phyloP scores from a whole-genome alignment of 1,139 yeast genomes.

The Yamadazyma triangularis region DNA sequence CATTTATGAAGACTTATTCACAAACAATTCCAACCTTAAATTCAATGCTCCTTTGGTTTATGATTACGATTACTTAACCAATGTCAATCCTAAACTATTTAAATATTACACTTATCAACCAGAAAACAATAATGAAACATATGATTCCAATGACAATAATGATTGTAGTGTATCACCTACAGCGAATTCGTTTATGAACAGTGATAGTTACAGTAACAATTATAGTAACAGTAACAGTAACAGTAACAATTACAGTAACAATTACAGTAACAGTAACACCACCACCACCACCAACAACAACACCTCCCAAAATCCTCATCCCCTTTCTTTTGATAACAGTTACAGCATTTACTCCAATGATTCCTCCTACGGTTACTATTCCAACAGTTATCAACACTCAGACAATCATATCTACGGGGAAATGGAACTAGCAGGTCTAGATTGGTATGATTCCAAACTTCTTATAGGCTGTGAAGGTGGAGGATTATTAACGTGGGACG shows the following conservation, averaged over 20 bases:
- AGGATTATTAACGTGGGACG: constrained; percentile 41
- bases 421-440: constrained; percentile 42
- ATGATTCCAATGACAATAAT: not conserved
- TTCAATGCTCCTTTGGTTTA: constrained; percentile 43
- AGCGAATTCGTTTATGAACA: not conserved
- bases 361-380: constrained; percentile 3
- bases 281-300: too few species aligned
- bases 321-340: constrained; percentile 3
- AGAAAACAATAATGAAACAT: not conserved
- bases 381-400: constrained; percentile 22
- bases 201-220: too few species aligned
- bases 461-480: constrained; percentile 42
- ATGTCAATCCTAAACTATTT: constrained; percentile 36
- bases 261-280: too few species aligned
- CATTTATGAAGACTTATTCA: constrained; percentile 15
- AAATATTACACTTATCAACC: constrained; percentile 29
- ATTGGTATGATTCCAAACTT: constrained; percentile 33
- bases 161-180: constrained; percentile 2
- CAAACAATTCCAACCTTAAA: constrained; percentile 4
- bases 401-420: constrained; percentile 43
- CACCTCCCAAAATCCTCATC: too few species aligned
- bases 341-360: constrained; percentile 5
- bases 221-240: too few species aligned
- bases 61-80: constrained; percentile 39
- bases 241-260: too few species aligned